phyloP scores from a whole-genome alignment of 208 protist species.

The Trypanosoma avium region DNA sequence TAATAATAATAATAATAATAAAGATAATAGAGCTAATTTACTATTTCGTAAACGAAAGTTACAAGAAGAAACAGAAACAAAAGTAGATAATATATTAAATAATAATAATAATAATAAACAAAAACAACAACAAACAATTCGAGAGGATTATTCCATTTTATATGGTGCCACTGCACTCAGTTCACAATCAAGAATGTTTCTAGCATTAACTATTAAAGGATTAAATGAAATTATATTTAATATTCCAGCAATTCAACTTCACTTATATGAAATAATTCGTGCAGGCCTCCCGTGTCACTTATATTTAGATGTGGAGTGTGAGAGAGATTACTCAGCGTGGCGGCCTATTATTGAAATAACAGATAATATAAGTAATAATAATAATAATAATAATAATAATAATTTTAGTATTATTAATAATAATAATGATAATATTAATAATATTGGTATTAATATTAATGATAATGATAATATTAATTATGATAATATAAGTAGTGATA shows the following conservation, averaged over 20 bases:
- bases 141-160: constrained; percentile 58
- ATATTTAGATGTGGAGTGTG: constrained; percentile 88
- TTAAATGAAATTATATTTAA: constrained; percentile 29
- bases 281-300: constrained; percentile 65
- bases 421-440: background rate
- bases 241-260: constrained; percentile 55
- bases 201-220: constrained; percentile 49
- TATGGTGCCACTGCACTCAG: constrained; percentile 67
- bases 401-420: background rate
- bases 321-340: constrained; percentile 35
- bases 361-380: constrained; percentile 26
- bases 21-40: background rate
- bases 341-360: constrained; percentile 13
- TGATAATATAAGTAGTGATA: background rate
- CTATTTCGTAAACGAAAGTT: background rate
- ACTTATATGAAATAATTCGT: constrained; percentile 88
- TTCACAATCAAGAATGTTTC: constrained; percentile 70
- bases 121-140: constrained; percentile 9
- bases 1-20: background rate
- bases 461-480: background rate
- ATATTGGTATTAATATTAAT: background rate
- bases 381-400: constrained; percentile 6
- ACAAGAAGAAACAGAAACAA: background rate
- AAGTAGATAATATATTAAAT: background rate
- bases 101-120: background rate